Evolutionary conservation across 768 basidiomycete species (phyloP).

Genomic region (Psilocybe azurescens): DNA sequence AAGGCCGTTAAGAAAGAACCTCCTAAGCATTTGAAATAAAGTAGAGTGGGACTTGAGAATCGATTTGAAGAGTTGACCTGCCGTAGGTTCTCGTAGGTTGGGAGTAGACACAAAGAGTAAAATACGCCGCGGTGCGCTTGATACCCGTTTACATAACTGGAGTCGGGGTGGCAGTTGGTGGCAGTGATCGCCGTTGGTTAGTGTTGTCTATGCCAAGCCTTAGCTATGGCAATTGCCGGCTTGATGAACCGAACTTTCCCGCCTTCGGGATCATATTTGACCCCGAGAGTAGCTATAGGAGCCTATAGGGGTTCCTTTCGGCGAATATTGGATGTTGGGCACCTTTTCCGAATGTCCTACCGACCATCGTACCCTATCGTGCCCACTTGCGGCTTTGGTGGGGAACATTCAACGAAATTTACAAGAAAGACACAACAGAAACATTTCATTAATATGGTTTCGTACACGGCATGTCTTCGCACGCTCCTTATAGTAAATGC

Average conservation of each 20-base stretch:
- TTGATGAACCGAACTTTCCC: not conserved
- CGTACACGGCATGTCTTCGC: slow-evolving; percentile 1
- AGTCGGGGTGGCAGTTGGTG: not conserved
- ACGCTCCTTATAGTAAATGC: not conserved
- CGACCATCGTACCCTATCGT: not conserved
- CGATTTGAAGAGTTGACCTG: too few species aligned
- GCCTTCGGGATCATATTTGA: not conserved
- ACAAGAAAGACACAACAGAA: not conserved
- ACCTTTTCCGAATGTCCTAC: not conserved
- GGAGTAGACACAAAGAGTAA: too few species aligned
- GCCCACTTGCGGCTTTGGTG: not conserved
- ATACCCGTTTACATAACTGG: not conserved
- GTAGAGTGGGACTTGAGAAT: not conserved
- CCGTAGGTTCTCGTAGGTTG: too few species aligned
- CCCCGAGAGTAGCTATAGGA: not conserved
- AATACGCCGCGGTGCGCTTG: not conserved
- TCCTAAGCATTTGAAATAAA: too few species aligned
- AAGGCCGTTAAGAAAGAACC: not conserved
- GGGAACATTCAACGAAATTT: not conserved
- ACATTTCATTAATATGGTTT: not conserved
- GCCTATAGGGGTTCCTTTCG: not conserved
- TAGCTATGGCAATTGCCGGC: not conserved
- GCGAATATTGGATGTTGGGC: not conserved
- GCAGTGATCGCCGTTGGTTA: not conserved
- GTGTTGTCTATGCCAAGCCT: not conserved